Conservation (phyloP, 495 filamentous ascomycete species). For the Lophiotrema nucula region DNA sequence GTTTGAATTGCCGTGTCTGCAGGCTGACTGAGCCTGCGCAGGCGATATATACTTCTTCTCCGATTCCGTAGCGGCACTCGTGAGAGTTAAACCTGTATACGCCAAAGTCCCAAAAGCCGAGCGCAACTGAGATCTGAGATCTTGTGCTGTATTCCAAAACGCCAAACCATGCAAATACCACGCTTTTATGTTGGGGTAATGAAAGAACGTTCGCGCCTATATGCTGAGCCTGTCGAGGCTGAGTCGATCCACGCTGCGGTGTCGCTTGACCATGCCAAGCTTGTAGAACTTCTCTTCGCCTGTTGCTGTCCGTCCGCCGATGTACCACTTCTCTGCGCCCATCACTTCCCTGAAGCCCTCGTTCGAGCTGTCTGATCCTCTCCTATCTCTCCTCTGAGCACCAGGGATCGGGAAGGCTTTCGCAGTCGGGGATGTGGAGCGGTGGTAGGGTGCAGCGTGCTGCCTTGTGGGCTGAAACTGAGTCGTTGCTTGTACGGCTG, state of each 20-base stretch:
- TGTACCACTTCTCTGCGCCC: constrained; percentile 82
- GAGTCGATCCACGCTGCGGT: constrained; percentile 57
- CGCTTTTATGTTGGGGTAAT: not conserved
- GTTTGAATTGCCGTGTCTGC: not conserved
- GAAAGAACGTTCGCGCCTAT: constrained; percentile 27
- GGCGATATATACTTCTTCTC: not conserved
- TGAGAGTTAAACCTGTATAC: not conserved
- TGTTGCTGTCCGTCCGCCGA: constrained; percentile 77
- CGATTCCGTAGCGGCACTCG: not conserved
- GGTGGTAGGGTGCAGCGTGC: constrained; percentile 35
- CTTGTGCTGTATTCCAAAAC: constrained; percentile 7
- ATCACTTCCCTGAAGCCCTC: constrained; percentile 75
- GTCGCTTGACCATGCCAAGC: constrained; percentile 60
- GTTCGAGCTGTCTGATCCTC: constrained; percentile 76
- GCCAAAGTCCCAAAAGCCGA: not conserved
- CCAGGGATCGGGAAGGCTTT: constrained; percentile 30
- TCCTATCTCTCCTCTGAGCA: constrained; percentile 46
- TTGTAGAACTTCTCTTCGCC: constrained; percentile 89
- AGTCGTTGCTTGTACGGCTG: constrained; percentile 23
- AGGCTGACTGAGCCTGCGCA: not conserved
- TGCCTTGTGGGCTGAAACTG: constrained; percentile 34
- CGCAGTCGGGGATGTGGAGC: constrained; percentile 32
- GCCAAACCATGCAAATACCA: constrained; percentile 15
- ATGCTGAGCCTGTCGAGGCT: constrained; percentile 65
- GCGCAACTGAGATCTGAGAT: not conserved